Evolutionary conservation across 331 rosid species (phyloP).

Genomic region (Prunus yedoensis): DNA sequence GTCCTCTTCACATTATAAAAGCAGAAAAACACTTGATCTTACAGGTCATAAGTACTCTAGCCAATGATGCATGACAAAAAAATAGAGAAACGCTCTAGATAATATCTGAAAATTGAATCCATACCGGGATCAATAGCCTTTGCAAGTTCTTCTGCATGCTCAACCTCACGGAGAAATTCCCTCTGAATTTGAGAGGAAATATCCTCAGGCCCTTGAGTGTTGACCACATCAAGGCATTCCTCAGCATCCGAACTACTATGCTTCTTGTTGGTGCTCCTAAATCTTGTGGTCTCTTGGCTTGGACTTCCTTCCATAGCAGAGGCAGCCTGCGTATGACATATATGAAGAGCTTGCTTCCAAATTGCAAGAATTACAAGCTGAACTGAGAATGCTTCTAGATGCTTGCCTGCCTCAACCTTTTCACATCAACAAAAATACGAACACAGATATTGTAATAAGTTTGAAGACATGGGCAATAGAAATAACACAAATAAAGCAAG

Average conservation of each 20-base stretch:
- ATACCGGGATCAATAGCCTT: slow-evolving; percentile 82
- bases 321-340: slow-evolving; percentile 81
- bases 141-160: slow-evolving; percentile 91
- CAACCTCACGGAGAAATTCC: slow-evolving; percentile 77
- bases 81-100: not conserved
- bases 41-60: not conserved
- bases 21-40: not conserved
- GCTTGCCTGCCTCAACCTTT: slow-evolving; percentile 69
- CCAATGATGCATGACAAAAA: not conserved
- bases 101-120: slow-evolving; percentile 15
- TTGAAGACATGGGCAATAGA: not conserved
- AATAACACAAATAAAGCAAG: not conserved
- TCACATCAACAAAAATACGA: not conserved
- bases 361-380: slow-evolving; percentile 97
- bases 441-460: not conserved
- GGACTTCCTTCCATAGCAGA: slow-evolving; percentile 96
- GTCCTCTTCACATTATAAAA: not conserved
- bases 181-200: slow-evolving; percentile 69
- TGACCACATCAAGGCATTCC: slow-evolving; percentile 50
- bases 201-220: slow-evolving; percentile 51
- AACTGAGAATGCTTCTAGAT: slow-evolving; percentile 87
- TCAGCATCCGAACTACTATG: slow-evolving; percentile 49
- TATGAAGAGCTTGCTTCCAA: slow-evolving; percentile 96
- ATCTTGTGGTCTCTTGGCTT: slow-evolving; percentile 65
- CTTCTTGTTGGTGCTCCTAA: slow-evolving; percentile 63